Evolutionary conservation across 371 early-diverging fungal genomes (phyloP), one percentile per base, ranked within the genome.

Genomic region (Circinella minor): DNA sequence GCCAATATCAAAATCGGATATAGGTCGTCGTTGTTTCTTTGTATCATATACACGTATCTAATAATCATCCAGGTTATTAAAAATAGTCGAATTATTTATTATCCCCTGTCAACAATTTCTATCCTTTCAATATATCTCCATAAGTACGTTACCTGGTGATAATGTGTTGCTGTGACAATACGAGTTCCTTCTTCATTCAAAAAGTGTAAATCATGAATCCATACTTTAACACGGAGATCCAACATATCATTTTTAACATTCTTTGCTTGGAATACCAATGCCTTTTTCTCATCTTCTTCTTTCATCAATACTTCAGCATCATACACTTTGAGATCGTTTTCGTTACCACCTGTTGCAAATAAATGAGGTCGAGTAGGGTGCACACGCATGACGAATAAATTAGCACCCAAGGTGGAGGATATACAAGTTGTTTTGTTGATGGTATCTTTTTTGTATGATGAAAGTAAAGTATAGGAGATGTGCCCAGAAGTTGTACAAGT

Each of bases 261-360:
- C 71, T 90, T 87, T 38, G 92, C 88, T 62, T 83, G 84, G 71
- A 90, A 90, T 9, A 90, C 7, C 36, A 87, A 81, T 34, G 83
- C 86, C 7, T 77, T 79, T 27, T 63, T 18, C 36, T 54, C 4
- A 47, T 54, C 66, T 4, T 64, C 55, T 36, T 43, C 37, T 46
- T 37, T 18, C 36, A 36, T 54, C 15, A 81, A 36, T 2, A 60
- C 61, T 36, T 85, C 81, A 11, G 91, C 73, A 69, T 96, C 93
- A 88, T 93, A 95, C 7, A 96, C 65, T 9, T 85, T 83, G 71
- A 96, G 76, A 68, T 97, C 96, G 55, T 90, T 89, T 67, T 95
- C 94, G 46, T 93, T 91, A 17, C 97, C 97, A 46, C 94, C 96
- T 8, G 91, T 91, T 0, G 93, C 95, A 72, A 97, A 86, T 9